phyloP scores from a whole-genome alignment of 169 alveolate genomes.

The Cryptosporidium andersoni region DNA sequence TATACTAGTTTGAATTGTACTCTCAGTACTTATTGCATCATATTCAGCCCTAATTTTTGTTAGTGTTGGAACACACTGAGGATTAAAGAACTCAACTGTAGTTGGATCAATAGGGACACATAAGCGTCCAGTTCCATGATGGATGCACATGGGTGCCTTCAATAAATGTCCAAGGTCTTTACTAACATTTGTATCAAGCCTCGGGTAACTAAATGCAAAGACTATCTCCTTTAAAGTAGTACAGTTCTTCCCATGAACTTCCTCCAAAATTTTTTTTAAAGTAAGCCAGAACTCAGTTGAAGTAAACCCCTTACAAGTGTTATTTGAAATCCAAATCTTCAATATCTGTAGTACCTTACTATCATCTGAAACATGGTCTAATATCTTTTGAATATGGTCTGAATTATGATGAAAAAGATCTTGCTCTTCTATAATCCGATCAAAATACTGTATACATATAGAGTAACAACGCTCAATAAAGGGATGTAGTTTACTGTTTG shows the following conservation, averaged over 20 bases:
- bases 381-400: constrained; percentile 19
- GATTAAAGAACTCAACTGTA: constrained; percentile 76
- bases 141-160: constrained; percentile 91
- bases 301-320: constrained; percentile 55
- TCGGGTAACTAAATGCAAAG: constrained; percentile 82
- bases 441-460: constrained; percentile 55
- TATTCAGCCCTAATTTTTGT: constrained; percentile 54
- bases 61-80: constrained; percentile 83
- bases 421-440: constrained; percentile 23
- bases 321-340: constrained; percentile 18
- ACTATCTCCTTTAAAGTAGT: constrained; percentile 76
- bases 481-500: constrained; percentile 17
- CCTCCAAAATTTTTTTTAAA: constrained; percentile 32
- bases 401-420: constrained; percentile 15
- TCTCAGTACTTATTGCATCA: background rate
- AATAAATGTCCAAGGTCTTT: constrained; percentile 88
- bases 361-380: constrained; percentile 48
- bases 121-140: constrained; percentile 89
- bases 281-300: constrained; percentile 66
- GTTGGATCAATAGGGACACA: constrained; percentile 83
- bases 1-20: background rate
- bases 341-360: constrained; percentile 26
- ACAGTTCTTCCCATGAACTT: constrained; percentile 23
- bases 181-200: constrained; percentile 81
- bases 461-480: constrained; percentile 24